Evolutionary conservation across 306 rosid genomes (phyloP).

Genomic region (Inga oerstediana): DNA sequence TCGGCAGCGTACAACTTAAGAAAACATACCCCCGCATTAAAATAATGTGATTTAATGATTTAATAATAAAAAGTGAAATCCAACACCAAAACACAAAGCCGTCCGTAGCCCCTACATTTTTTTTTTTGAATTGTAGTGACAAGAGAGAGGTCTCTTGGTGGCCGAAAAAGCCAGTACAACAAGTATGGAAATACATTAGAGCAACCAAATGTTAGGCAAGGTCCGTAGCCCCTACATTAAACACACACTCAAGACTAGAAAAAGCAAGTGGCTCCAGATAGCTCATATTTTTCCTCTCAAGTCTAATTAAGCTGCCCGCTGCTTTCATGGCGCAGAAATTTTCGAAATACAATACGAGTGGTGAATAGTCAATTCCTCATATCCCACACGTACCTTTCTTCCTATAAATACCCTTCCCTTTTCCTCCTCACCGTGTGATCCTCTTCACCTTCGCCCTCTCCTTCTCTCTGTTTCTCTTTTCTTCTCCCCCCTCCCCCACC

Average conservation of each 20-base stretch:
- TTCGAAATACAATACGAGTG: neutral
- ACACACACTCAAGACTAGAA: neutral
- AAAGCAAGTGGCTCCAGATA: neutral
- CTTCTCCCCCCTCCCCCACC: neutral
- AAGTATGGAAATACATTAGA: no score
- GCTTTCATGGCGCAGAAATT: constrained; percentile 34
- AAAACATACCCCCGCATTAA: constrained; percentile 16
- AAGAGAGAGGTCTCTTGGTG: no score
- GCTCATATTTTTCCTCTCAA: neutral
- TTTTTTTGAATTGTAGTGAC: no score
- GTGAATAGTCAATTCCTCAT: constrained; percentile 1
- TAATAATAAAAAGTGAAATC: neutral
- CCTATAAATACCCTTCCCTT: constrained; percentile 55
- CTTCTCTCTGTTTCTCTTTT: neutral
- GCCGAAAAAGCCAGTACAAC: no score
- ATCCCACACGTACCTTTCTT: constrained; percentile 32
- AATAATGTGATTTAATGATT: neutral
- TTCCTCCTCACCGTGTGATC: constrained; percentile 31
- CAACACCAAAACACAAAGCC: constrained; percentile 23
- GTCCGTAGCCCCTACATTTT: constrained; percentile 48
- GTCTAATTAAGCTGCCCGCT: constrained; percentile 43
- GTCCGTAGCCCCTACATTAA: constrained; percentile 45
- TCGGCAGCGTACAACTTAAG: constrained; percentile 62
- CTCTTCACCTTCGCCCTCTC: neutral
- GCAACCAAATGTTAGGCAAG: no score